These are phyloP conservation scores for Globisporangium spiculum DNA, from an alignment of 352 stramenopile species.

Conservation along the genomic window DNA sequence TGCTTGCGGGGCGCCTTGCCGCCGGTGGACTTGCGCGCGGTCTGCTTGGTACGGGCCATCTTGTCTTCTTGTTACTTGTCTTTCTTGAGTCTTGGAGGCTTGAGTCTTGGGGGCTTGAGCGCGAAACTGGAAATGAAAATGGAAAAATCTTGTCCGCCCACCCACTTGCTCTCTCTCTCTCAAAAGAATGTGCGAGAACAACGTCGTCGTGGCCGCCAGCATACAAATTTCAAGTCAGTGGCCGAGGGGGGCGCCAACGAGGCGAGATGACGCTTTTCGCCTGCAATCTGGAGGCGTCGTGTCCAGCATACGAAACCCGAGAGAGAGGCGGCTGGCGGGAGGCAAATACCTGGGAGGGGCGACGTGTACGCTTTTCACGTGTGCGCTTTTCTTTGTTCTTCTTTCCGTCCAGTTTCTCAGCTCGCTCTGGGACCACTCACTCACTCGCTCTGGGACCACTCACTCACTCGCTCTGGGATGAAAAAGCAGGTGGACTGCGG, in stretches of 20 bases:
- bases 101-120: constrained; percentile 16
- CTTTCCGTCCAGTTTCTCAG: constrained; percentile 15
- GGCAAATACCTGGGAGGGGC: constrained; percentile 17
- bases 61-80: constrained; percentile 10
- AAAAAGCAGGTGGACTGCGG: constrained; percentile 9
- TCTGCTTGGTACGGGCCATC: constrained; percentile 97
- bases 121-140: constrained; percentile 48
- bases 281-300: constrained; percentile 9
- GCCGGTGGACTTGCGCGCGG: constrained; percentile 93
- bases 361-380: constrained; percentile 17
- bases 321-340: constrained; percentile 9
- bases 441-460: constrained; percentile 18
- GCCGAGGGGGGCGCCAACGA: constrained; percentile 36
- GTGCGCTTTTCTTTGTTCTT: constrained; percentile 26
- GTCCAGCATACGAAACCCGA: not conserved
- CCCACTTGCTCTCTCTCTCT: not conserved
- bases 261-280: constrained; percentile 25
- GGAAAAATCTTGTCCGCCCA: not conserved
- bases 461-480: constrained; percentile 1
- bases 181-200: constrained; percentile 7
- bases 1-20: constrained; percentile 94
- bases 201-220: constrained; percentile 11
- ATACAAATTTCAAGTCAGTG: constrained; percentile 47
- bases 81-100: constrained; percentile 3
- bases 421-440: constrained; percentile 22